Evolutionary conservation across 192 early-diverging fungal species (phyloP), one percentile per base, ranked within the genome.

Genomic region (Gonapodya prolifera): DNA sequence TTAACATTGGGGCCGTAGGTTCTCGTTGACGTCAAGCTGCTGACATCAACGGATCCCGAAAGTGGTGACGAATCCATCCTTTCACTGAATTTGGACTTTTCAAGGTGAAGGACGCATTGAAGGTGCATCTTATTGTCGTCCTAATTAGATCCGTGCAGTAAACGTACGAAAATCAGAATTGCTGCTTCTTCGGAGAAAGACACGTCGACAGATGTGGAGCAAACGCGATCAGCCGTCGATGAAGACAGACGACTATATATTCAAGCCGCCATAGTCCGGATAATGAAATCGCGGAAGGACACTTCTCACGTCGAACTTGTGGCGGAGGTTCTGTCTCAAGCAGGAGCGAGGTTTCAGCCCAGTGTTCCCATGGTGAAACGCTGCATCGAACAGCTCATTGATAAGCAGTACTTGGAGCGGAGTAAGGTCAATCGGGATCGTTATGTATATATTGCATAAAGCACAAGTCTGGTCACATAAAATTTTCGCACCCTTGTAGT

Each of bases 201-300:
- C 69, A 87, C 84, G 1, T 86, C 83, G 18, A 82, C 88, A 45
- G 92, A 93, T 80, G 87, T 80, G 18, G 85, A 84, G 33, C 82
- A 85, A 8, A 88, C 88, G 0, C 80, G 84, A 8, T 80, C 85
- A 75, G 87, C 90, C 1, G 89, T 95, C 1, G 92, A 95, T 69
- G 91, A 94, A 74, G 94, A 95, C 78, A 81, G 94, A 13, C 87
- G 86, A 78, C 81, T 94, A 34, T 93, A 88, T 76, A 76, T 95
- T 2, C 80, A 89, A 84, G 94, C 94, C n/a, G 84, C 90, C 30
- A 93, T 96, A 85, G 94, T 96, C 0, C 87, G 94, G 29, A 88
- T 96, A 29, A 93, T 96, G 90, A 96, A 96, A 82, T 85, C 93
- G 0, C 86, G 92, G 2, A 82, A 90, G 77, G 80, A 86, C 29